Evolutionary conservation across 179 eudicot genomes (phyloP).

Genomic region (Silene noctiflora): DNA sequence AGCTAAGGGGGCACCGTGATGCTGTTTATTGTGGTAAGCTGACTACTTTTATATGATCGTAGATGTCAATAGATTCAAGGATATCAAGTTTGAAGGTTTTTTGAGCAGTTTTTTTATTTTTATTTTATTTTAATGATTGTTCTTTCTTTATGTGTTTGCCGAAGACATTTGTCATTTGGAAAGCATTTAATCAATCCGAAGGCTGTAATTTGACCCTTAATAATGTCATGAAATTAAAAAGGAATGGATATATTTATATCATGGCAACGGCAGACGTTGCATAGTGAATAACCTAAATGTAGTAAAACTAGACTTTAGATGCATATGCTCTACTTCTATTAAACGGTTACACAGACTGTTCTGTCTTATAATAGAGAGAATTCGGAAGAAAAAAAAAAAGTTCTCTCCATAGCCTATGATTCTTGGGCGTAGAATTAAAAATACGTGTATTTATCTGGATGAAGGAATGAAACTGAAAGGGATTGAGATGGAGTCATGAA

Average conservation of each 20-base stretch:
- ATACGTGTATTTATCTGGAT: background rate
- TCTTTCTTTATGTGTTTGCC: background rate
- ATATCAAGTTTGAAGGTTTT: background rate
- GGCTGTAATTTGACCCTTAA: background rate
- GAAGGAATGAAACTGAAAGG: background rate
- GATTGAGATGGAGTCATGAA: background rate
- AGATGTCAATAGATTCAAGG: slow-evolving; percentile 4
- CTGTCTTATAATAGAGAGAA: background rate
- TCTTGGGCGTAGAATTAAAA: background rate
- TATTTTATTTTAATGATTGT: no score
- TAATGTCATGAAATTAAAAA: background rate
- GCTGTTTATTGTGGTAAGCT: slow-evolving; percentile 91
- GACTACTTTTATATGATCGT: slow-evolving; percentile 10
- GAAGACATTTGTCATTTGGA: background rate
- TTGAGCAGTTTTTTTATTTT: background rate
- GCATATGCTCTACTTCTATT: background rate
- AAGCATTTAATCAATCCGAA: background rate
- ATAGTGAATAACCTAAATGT: background rate
- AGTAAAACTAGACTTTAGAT: background rate
- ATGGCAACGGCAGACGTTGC: background rate
- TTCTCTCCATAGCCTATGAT: background rate
- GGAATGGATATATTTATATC: background rate
- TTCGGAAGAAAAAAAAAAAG: background rate
- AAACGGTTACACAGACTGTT: background rate
- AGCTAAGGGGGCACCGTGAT: slow-evolving; percentile 77